Conservation (phyloP, 306 rosid species). For the Begonia masoniana region DNA sequence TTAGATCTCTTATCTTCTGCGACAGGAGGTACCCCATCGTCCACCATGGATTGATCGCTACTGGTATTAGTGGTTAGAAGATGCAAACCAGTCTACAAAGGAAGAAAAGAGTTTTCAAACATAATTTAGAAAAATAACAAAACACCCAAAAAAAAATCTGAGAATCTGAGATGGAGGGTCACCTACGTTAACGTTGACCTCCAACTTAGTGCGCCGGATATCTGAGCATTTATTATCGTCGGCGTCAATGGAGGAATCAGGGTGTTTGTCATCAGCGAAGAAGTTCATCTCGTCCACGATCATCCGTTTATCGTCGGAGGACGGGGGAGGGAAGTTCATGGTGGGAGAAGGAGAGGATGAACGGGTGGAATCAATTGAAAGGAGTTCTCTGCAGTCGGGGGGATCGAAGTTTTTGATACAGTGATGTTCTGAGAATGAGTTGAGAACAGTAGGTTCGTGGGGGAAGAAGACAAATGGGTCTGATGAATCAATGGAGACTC, state of each 20-base stretch:
- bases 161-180: neutral
- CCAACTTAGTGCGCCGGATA: conserved; percentile 10
- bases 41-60: conserved; percentile 52
- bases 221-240: conserved; percentile 1
- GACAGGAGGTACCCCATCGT: conserved; percentile 26
- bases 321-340: conserved; percentile 9
- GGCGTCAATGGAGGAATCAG: neutral
- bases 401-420: conserved; percentile 6
- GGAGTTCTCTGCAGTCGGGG: too few species aligned
- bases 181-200: conserved; percentile 48
- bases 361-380: too few species aligned
- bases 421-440: conserved; percentile 43
- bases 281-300: conserved; percentile 60
- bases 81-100: conserved; percentile 52
- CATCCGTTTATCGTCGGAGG: conserved; percentile 11
- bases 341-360: conserved; percentile 23
- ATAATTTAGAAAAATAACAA: neutral
- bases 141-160: neutral
- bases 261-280: conserved; percentile 12
- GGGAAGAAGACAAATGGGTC: conserved; percentile 49
- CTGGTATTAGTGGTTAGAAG: conserved; percentile 45
- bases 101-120: neutral
- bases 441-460: conserved; percentile 40
- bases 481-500: conserved; percentile 66
- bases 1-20: conserved; percentile 26